These are phyloP conservation scores for Deinandra increscens DNA, from an alignment of 129 eudicot species.

Conservation along the genomic window DNA sequence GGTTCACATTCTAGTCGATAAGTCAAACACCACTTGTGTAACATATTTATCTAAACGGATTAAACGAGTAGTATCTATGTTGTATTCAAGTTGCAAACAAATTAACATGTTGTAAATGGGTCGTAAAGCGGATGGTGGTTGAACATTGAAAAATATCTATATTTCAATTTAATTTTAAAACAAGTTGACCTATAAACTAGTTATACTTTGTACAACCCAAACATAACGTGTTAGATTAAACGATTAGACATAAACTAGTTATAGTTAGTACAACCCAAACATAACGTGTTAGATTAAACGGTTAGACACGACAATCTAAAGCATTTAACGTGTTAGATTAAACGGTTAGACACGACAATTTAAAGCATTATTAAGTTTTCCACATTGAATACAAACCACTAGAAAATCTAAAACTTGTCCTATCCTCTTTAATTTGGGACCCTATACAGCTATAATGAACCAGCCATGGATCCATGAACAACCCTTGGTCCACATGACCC, in stretches of 20 bases:
- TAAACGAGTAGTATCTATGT: background rate
- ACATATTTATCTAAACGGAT: background rate
- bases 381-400: background rate
- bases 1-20: background rate
- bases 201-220: too few species aligned
- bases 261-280: too few species aligned
- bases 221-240: too few species aligned
- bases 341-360: too few species aligned
- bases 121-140: too few species aligned
- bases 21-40: background rate
- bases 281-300: too few species aligned
- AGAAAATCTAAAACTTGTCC: background rate
- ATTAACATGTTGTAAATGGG: background rate
- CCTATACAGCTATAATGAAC: background rate
- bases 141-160: background rate
- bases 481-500: slow-evolving; percentile 6
- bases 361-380: background rate
- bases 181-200: too few species aligned
- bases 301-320: too few species aligned
- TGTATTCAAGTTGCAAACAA: background rate
- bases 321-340: too few species aligned
- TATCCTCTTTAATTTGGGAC: background rate
- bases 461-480: slow-evolving; percentile 3
- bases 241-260: too few species aligned
- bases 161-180: too few species aligned